Conservation (phyloP, 208 protist species). For the Acanthamoeba sp. region DNA sequence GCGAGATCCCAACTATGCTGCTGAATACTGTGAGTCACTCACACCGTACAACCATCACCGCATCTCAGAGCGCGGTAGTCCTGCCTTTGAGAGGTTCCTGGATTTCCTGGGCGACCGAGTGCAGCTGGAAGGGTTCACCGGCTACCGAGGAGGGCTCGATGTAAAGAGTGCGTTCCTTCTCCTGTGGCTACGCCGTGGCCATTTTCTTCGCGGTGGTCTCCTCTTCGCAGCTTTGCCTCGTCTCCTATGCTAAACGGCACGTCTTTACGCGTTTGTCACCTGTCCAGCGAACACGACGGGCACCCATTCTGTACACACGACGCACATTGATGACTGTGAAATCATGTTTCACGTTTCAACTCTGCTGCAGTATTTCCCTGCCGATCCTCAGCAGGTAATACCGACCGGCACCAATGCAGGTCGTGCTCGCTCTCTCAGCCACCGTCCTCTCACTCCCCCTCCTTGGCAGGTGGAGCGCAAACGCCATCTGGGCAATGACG, state of each 20-base stretch:
- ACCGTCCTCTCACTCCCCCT: background rate
- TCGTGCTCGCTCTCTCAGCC: background rate
- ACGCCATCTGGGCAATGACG: constrained; percentile 85
- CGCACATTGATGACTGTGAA: constrained; percentile 78
- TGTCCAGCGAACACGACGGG: constrained; percentile 80
- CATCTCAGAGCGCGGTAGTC: background rate
- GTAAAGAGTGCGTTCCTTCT: constrained; percentile 57
- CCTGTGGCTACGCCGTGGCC: background rate
- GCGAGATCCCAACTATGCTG: no score
- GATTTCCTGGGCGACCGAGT: constrained; percentile 82
- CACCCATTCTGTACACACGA: constrained; percentile 79
- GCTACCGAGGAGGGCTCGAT: constrained; percentile 84
- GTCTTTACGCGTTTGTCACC: background rate
- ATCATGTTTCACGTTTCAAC: constrained; percentile 88
- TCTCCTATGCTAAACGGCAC: constrained; percentile 17
- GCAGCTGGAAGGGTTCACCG: constrained; percentile 81
- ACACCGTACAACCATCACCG: no score
- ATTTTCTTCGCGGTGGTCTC: no score
- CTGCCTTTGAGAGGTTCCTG: constrained; percentile 83
- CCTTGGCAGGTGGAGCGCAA: constrained; percentile 81
- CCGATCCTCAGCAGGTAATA: constrained; percentile 74
- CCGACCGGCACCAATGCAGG: no score
- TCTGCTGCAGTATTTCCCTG: constrained; percentile 80
- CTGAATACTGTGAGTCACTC: no score
- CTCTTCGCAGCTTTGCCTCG: background rate